Base-by-base conservation (phyloP, 2,329 filamentous ascomycete genomes). In the Monilinia vaccinii-corymbosi region DNA sequence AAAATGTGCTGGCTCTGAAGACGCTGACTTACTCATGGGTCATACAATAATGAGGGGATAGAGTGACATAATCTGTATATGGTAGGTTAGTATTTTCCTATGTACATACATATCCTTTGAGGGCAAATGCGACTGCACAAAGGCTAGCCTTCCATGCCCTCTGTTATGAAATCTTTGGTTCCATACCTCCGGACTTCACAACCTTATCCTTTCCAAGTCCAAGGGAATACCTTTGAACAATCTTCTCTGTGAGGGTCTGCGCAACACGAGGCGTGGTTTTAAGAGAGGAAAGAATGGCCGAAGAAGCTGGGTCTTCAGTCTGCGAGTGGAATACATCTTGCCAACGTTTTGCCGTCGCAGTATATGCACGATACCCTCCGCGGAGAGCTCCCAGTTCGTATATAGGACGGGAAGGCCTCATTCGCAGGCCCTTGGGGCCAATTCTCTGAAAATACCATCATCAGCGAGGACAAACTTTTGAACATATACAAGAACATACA, bases 211-310 rank as follows among this genome's bases (percentile, higher is more conserved):
- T 73, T 1, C 88, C 75, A 1, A 96, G 81, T 11, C 86, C 89
- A n/a, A 91, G 79, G 0, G 90, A 81, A 73, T 96, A 87, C 18
- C 80, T 76, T 73, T 97, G 92, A 0, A 96, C 86, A 61, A 97
- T 96, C 78, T 96, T 96, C 73, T 97, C 92, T 3, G 89, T 94
- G 56, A 96, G 75, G 3, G 89, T 97, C 74, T 96, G 91, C 0
- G 89, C 66, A 63, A 68, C 56, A 42, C 57, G 59, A 40, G 72
- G 65, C 4, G 71, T 63, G n/a, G 72, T 68, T 66, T 77, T 75
- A 57, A 78, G 72, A 36, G 81, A 77, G 46, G 79, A 78, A 58
- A 85, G 78, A 62, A 87, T 74, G 49, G 80, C 75, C 4, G 83
- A 76, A 5, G 75, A 69, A 36, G 69, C 61, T 2, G 80, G 73